Evolutionary conservation across 345 rosid genomes (phyloP), one percentile per base, ranked within the genome.

Genomic region (Rhodamnia argentea): DNA sequence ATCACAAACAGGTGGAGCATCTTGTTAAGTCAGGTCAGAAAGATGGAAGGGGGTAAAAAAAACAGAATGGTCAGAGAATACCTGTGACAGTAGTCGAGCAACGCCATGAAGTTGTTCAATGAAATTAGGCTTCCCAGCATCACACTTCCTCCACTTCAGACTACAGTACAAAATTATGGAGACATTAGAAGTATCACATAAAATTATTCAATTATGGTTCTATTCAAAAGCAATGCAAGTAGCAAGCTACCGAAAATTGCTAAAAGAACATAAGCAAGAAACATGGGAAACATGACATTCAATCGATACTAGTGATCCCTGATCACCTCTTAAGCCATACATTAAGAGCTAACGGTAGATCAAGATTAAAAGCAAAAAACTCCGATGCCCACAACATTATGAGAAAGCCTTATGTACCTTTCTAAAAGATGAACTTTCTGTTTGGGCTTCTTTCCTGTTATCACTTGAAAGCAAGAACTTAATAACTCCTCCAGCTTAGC

Each of bases 81-180:
- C 99, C 94, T 92, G 96, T 83, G 99, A 94, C 83, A 96, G 93
- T 87, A 97, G 89, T 82, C 93, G 95, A 86, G 98, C 92, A 87
- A 91, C 91, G 32, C 99, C 99, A 58, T 90, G 88, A 89, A 97
- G 95, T 59, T 92, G 88, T 87, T 96, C 98, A 92, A 96, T 86
- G 86, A 94, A 94, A 88, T 94, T 94, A 86, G 92, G 94, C 82
- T 89, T 92, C 87, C 96, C 92, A 82, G 59, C 86, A 52, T 91
- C 94, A 87, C 87, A 85, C 87, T 89, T 94, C 86, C 92, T 93
- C 89, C 96, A 86, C 94, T 96, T 97, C 88, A 96, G 90, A 90
- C 99, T 96, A 90, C 64, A 29, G 85, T 4, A 57, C 15, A 64
- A 13, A 82, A 87, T 82, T 12, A 29, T 32, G 22, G 40, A 32